phyloP scores from a whole-genome alignment of 225 moss, liverwort and hornwort species.

The Bryum argenteum region DNA sequence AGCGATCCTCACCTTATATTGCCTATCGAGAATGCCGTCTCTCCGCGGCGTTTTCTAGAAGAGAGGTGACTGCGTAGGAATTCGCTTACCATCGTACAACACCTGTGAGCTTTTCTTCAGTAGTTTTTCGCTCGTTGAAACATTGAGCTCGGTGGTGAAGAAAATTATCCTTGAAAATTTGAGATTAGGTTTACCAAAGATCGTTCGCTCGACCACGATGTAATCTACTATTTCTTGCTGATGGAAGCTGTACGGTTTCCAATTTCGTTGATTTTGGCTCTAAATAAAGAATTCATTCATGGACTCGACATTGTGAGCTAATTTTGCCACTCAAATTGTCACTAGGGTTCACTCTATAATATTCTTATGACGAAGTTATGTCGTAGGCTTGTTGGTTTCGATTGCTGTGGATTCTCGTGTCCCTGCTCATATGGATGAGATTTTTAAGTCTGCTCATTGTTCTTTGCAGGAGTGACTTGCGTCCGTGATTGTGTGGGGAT shows the following conservation, averaged over 20 bases:
- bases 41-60: too few species aligned
- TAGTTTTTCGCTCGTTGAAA: too few species aligned
- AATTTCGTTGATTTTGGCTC: neutral
- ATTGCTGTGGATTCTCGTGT: neutral
- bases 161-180: too few species aligned
- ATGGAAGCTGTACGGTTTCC: neutral
- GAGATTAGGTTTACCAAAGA: too few species aligned
- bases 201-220: too few species aligned
- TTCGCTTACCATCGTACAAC: neutral
- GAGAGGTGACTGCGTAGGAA: neutral
- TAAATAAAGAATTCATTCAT: neutral
- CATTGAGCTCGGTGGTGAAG: too few species aligned
- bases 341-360: neutral
- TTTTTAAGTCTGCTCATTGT: neutral
- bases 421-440: neutral
- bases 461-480: constrained; percentile 16
- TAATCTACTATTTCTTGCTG: too few species aligned
- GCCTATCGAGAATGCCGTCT: neutral
- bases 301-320: neutral
- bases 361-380: neutral
- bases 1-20: too few species aligned
- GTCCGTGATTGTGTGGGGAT: constrained; percentile 24
- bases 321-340: neutral
- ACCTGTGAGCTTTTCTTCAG: too few species aligned
- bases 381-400: neutral